Conservation (phyloP, 2,329 filamentous ascomycete genomes). For the Aspergillus puulaauensis region DNA sequence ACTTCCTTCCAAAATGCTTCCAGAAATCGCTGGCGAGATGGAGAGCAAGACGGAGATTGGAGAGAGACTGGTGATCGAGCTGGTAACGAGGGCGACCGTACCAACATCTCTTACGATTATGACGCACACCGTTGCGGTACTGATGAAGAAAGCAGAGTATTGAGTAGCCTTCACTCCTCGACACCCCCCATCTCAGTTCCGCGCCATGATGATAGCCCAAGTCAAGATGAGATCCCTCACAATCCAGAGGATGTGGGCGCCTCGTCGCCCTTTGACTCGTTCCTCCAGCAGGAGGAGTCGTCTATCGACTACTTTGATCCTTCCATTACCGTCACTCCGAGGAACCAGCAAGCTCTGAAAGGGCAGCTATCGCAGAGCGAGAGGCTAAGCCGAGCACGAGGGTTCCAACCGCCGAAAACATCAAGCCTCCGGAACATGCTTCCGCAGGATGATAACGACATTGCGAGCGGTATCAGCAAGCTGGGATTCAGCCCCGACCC, state of each 20-base stretch:
- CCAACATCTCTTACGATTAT: conserved; percentile 35
- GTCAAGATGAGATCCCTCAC: conserved; percentile 32
- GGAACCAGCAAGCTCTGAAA: conserved; percentile 37
- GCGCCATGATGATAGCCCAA: conserved; percentile 32
- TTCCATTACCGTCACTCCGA: conserved; percentile 41
- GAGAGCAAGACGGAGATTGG: conserved; percentile 23
- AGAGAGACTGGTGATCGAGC: conserved; percentile 26
- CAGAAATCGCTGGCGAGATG: conserved; percentile 25
- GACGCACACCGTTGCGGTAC: conserved; percentile 34
- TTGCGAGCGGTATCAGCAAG: conserved; percentile 16
- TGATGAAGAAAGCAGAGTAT: conserved; percentile 40
- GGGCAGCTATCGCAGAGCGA: conserved; percentile 39
- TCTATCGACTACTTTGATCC: conserved; percentile 46
- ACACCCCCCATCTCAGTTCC: conserved; percentile 49
- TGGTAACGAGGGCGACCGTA: conserved; percentile 40
- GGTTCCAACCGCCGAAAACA: conserved; percentile 31
- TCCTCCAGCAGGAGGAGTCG: conserved; percentile 38
- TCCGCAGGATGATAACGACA: conserved; percentile 34
- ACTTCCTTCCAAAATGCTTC: conserved; percentile 34
- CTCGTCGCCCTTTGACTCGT: conserved; percentile 44
- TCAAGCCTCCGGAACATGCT: conserved; percentile 38
- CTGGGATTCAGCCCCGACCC: conserved; percentile 22
- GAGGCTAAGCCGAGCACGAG: conserved; percentile 23
- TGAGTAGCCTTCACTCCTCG: conserved; percentile 41
- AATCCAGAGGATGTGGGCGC: conserved; percentile 37